phyloP scores from a whole-genome alignment of 441 rosid genomes.

The Mallotus repandus region DNA sequence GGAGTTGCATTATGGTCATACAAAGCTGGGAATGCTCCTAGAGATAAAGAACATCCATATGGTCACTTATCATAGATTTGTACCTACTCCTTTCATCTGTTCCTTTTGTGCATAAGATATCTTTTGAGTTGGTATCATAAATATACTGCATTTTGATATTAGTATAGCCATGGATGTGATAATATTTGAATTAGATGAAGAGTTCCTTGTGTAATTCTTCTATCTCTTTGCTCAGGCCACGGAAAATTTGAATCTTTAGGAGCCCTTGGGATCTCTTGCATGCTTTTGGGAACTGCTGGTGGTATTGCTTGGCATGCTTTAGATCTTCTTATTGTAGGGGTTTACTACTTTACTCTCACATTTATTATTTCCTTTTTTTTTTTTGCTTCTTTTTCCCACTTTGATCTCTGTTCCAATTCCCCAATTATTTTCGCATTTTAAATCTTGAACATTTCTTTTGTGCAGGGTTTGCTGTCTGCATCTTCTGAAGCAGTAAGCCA shows the following conservation, averaged over 20 bases:
- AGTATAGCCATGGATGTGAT: no score
- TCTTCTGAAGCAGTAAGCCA: conserved; percentile 51
- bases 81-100: conserved; percentile 39
- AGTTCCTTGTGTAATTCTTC: conserved; percentile 14
- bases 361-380: not conserved
- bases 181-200: no score
- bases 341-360: no score
- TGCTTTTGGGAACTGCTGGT: conserved; percentile 88
- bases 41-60: conserved; percentile 92
- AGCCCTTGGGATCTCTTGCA: conserved; percentile 87
- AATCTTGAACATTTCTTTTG: conserved; percentile 11
- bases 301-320: conserved; percentile 93
- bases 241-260: conserved; percentile 94
- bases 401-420: no score
- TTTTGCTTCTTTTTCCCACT: conserved; percentile 20
- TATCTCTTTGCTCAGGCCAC: conserved; percentile 52
- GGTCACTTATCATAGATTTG: conserved; percentile 53
- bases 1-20: conserved; percentile 79
- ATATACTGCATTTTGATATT: no score
- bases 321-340: conserved; percentile 59
- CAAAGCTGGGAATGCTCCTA: conserved; percentile 87
- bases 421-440: no score
- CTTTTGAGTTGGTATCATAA: no score
- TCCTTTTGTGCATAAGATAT: no score
- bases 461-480: conserved; percentile 55